Evolutionary conservation across 768 basidiomycete genomes (phyloP).

Genomic region (Dacryopinax primogenitus): DNA sequence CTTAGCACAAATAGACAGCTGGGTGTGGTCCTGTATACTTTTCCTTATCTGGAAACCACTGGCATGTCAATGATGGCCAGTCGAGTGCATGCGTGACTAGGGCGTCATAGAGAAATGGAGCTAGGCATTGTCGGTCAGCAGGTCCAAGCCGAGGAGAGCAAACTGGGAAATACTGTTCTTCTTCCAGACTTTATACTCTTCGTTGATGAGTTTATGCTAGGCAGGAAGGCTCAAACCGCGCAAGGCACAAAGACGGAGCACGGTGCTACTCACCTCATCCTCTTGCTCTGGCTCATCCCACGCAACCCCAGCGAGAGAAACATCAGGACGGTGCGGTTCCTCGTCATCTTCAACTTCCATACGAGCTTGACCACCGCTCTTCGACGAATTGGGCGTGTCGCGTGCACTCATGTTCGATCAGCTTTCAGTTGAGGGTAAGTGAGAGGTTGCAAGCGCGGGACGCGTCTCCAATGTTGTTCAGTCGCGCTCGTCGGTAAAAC

Average conservation of each 20-base stretch:
- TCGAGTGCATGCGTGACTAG: slow-evolving; percentile 95
- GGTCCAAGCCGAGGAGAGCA: neutral
- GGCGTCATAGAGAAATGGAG: slow-evolving; percentile 95
- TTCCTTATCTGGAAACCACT: slow-evolving; percentile 98
- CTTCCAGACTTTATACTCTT: slow-evolving; percentile 34
- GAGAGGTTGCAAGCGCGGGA: neutral
- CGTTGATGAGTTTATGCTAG: slow-evolving; percentile 1
- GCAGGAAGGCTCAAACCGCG: neutral
- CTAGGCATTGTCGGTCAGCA: slow-evolving; percentile 56
- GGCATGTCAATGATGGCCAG: slow-evolving; percentile 95
- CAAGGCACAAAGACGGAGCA: neutral
- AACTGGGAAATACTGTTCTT: slow-evolving; percentile 24
- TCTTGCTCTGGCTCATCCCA: slow-evolving; percentile 7
- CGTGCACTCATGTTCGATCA: neutral
- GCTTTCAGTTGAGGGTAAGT: neutral
- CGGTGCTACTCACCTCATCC: neutral
- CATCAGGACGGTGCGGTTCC: neutral
- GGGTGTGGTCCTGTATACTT: slow-evolving; percentile 52
- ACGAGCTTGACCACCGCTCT: neutral
- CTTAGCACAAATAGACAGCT: neutral
- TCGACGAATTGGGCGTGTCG: neutral
- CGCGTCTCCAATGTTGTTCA: neutral
- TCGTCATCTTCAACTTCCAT: neutral
- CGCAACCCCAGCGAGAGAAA: neutral
- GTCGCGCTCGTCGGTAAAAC: too few species aligned